Evolutionary conservation across 106 monocot genomes (phyloP).

Genomic region (Dioscorea alata): DNA sequence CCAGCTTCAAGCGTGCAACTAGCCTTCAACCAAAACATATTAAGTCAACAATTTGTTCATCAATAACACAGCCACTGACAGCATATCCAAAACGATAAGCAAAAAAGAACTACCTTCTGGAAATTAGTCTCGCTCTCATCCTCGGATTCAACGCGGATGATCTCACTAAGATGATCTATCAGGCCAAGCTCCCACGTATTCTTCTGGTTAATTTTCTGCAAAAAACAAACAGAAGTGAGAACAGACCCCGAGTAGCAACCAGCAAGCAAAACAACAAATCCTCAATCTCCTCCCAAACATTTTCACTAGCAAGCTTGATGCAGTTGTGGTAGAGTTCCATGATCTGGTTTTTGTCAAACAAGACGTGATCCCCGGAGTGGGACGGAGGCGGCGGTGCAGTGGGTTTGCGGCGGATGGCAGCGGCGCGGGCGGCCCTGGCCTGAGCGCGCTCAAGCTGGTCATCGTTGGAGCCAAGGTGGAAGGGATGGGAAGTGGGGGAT

Average conservation of each 20-base stretch:
- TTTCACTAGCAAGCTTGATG: slow-evolving; percentile 93
- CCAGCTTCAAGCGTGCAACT: slow-evolving; percentile 98
- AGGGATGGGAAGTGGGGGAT: slow-evolving; percentile 26
- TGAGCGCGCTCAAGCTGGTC: slow-evolving; percentile 89
- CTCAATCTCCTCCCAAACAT: slow-evolving; percentile 24
- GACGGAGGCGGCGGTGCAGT: background rate
- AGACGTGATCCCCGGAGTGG: background rate
- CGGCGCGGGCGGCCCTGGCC: slow-evolving; percentile 66
- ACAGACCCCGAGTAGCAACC: background rate
- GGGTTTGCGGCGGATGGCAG: slow-evolving; percentile 48
- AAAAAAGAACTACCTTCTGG: slow-evolving; percentile 56
- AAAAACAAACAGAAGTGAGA: slow-evolving; percentile 1
- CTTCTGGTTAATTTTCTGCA: slow-evolving; percentile 99
- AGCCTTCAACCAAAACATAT: slow-evolving; percentile 42
- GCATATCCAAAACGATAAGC: background rate
- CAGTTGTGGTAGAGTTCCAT: slow-evolving; percentile 94
- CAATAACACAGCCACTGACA: no score
- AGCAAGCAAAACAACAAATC: background rate
- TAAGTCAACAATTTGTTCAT: no score
- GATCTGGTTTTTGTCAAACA: slow-evolving; percentile 69
- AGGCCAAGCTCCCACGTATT: slow-evolving; percentile 98
- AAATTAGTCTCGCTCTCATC: slow-evolving; percentile 93
- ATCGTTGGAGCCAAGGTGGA: slow-evolving; percentile 71
- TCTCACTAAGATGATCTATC: slow-evolving; percentile 92
- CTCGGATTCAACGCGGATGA: slow-evolving; percentile 49